Evolutionary conservation across 2,329 filamentous ascomycete genomes (phyloP), one percentile per base, ranked within the genome.

Genomic region (Botrytis fabae): DNA sequence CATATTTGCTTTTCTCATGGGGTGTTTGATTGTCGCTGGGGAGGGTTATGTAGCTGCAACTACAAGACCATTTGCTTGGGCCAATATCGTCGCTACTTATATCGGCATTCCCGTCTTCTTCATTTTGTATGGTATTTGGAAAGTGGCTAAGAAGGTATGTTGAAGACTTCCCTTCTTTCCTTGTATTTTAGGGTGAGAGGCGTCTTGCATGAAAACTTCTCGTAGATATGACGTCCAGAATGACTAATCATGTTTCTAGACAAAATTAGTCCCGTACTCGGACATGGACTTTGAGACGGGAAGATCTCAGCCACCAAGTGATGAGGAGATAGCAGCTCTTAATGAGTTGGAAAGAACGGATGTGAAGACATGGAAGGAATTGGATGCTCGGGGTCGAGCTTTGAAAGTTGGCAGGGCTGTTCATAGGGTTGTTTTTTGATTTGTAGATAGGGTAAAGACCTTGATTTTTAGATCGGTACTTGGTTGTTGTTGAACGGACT

Each of bases 121-220:
- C 28, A 87, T 88, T 0, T 79, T 91, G 0, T 84, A 91, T 6
- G 88, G 90, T 78, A 88, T 88, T 10, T 91, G 88, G 88, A 86
- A 69, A 22, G 32, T 69, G 14, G 8, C 59, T 22, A 69, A 69
- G 48, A 69, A 69, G 40, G 65, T 59, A 59, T 9, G 40, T 64
- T 62, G 42, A 51, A 51, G 4, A 35, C 1, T 44, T 10, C n/a
- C 6, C n/a, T 28, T 28, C 20, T 44, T 64, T 64, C 14, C 32
- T 42, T 64, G 8, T n/a, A 22, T 5, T 51, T 51, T 2, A 22
- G 10, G 22, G 48, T 14, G 1, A 6, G 10, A 12, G 1, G 0
- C n/a, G 1, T 46, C 2, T 42, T 28, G 22, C 35, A 25, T 35
- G 40, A 8, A 14, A 38, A 1, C 25, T 2, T 20, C 20, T 20